Evolutionary conservation across 345 rosid genomes (phyloP).

Genomic region (Rhizophora apiculata): DNA sequence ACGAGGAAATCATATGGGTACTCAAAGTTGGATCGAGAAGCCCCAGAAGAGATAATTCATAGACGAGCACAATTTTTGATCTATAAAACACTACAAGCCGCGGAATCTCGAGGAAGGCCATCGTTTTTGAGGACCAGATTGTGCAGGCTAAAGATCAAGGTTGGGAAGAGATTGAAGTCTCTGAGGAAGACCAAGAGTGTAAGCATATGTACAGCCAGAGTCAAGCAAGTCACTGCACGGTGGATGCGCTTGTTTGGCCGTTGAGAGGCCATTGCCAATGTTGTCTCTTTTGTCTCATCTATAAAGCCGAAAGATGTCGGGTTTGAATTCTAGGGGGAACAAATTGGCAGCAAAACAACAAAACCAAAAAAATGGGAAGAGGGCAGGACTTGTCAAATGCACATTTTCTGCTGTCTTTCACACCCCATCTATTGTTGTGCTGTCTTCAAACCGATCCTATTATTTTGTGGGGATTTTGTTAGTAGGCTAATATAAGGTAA

Average conservation of each 20-base stretch:
- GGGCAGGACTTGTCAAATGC: too few species aligned
- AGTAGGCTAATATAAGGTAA: too few species aligned
- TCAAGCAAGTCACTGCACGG: conserved; percentile 26
- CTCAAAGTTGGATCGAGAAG: conserved; percentile 67
- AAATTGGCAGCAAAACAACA: too few species aligned
- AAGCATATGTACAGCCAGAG: conserved; percentile 27
- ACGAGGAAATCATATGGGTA: conserved; percentile 39
- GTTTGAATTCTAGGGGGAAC: too few species aligned
- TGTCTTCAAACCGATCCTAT: too few species aligned
- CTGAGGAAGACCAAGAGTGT: conserved; percentile 47
- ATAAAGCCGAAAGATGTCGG: too few species aligned
- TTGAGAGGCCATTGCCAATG: conserved; percentile 29
- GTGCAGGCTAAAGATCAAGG: conserved; percentile 49
- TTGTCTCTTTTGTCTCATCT: conserved; percentile 13
- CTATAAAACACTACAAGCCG: conserved; percentile 56
- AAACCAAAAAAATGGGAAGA: too few species aligned
- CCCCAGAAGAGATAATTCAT: conserved; percentile 53
- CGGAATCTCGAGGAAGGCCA: conserved; percentile 43
- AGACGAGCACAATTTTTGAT: conserved; percentile 81
- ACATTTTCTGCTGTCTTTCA: too few species aligned
- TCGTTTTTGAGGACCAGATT: conserved; percentile 48
- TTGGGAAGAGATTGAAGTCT: conserved; percentile 57
- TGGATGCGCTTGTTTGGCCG: conserved; percentile 39
- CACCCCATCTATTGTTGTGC: too few species aligned
- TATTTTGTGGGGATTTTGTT: too few species aligned